Percentiles rank a stretch among this genome's conserved stretches.
Evolutionary conservation across 2,329 filamentous ascomycete species (phyloP).

Genomic region (Bipolaris bicolor): DNA sequence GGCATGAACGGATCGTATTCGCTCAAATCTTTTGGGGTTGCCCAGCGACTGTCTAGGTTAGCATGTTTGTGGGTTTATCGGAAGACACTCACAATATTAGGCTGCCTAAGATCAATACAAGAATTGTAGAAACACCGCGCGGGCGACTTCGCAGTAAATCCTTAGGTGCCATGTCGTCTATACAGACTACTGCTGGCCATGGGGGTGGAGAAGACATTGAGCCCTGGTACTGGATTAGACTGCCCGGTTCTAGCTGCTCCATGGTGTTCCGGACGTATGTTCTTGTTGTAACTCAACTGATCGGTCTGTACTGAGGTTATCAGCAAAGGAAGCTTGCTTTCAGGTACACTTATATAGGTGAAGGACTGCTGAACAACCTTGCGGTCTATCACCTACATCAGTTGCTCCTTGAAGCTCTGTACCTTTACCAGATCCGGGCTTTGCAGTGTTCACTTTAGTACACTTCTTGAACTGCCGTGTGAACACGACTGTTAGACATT

Average conservation of each 20-base stretch:
- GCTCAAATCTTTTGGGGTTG: conserved; percentile 16
- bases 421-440: no score
- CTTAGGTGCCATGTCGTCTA: conserved; percentile 25
- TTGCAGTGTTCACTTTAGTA: no score
- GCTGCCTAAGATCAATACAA: conserved; percentile 23
- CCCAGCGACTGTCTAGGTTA: conserved; percentile 29
- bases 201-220: not conserved
- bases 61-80: not conserved
- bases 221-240: conserved; percentile 18
- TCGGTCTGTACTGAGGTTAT: not conserved
- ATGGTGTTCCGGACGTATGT: not conserved
- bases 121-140: conserved; percentile 10
- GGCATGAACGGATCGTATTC: conserved; percentile 20
- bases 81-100: conserved; percentile 20
- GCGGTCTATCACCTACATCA: no score
- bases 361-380: no score
- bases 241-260: conserved; percentile 8
- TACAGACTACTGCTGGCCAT: conserved; percentile 31
- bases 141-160: conserved; percentile 17
- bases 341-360: not conserved
- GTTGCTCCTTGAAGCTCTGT: no score
- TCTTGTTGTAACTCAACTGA: not conserved
- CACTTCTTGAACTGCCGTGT: no score
- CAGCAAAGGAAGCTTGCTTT: not conserved
- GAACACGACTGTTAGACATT: no score